These are phyloP conservation scores for Pochonia chlamydosporia DNA, from an alignment of 2,329 filamentous ascomycete species.

Conservation along the genomic window DNA sequence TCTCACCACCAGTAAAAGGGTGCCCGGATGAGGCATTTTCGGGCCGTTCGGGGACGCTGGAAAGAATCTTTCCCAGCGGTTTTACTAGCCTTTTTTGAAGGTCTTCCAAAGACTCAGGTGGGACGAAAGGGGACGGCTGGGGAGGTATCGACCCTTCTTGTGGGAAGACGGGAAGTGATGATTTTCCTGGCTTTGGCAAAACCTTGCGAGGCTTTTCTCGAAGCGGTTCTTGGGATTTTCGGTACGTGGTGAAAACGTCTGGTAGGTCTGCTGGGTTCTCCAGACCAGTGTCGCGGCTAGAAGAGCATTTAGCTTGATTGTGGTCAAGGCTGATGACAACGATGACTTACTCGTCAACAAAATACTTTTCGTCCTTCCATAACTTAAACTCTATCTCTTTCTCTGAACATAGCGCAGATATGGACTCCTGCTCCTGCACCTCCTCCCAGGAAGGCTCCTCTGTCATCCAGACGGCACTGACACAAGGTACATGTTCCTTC, in stretches of 20 bases:
- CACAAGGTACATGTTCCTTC: conserved; percentile 31
- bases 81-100: conserved; percentile 49
- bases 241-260: conserved; percentile 70
- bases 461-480: conserved; percentile 69
- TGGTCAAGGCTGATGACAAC: conserved; percentile 5
- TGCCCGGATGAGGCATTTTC: conserved; percentile 51
- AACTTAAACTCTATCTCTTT: conserved; percentile 54
- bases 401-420: conserved; percentile 47
- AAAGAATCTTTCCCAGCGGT: conserved; percentile 49
- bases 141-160: conserved; percentile 42
- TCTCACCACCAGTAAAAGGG: conserved; percentile 65
- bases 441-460: conserved; percentile 66
- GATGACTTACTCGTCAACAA: conserved; percentile 65
- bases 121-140: conserved; percentile 57
- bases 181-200: conserved; percentile 45
- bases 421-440: conserved; percentile 52
- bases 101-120: conserved; percentile 49
- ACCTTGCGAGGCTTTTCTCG: conserved; percentile 55
- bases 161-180: conserved; percentile 52
- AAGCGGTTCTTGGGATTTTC: conserved; percentile 67
- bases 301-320: conserved; percentile 9
- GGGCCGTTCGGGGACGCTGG: conserved; percentile 47
- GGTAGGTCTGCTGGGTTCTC: conserved; percentile 54
- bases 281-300: conserved; percentile 61
- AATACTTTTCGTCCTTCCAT: conserved; percentile 73